Base-by-base conservation (phyloP, 805 yeast genomes). In the Sugiyamaella lignohabitans region DNA sequence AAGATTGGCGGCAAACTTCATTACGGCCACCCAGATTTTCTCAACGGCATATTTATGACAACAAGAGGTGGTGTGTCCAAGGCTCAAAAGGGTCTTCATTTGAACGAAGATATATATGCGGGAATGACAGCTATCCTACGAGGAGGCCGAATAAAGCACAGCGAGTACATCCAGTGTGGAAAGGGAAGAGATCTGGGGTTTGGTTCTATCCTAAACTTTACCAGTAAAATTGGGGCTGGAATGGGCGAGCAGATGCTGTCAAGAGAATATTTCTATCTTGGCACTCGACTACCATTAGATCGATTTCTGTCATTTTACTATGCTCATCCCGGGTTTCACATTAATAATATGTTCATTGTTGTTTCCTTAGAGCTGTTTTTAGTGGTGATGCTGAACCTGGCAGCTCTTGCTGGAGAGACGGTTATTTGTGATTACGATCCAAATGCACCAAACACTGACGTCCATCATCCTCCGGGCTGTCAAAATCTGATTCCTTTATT, bases 171-270 rank as follows among this genome's bases (percentile, higher is more conserved):
- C 66, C 98, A 91, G 64, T 91, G 98, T 67, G 98, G 98, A 27
- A 91, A 91, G 63, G 98, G 98, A 0, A 75, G 98, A 63, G 98
- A 91, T 69, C 69, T 91, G 46, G 98, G 98, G 2, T 91, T 91
- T 67, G 84, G 88, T 1, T 86, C 96, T 0, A 88, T 91, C 54
- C 71, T 91, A 55, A 91, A 89, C 61, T 91, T 91, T 69, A 91
- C 96, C 0, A 84, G 96, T 2, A 91, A 91, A 67, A 89, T 91
- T 61, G 98, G 98, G 2, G 93, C 96, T 38, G 98, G 98, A 43
- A 91, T 91, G 98, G 98, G 98, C 5, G 98, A 91, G 62, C 98
- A 91, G 64, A 76, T 89, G 64, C 67, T 91, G 29, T 87, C 96
- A 4, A 75, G 98, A 59, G 98, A 91, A 59, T 87, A 89, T 65